Evolutionary conservation across 257 asterid species (phyloP).

Genomic region (Capsicum chinense): DNA sequence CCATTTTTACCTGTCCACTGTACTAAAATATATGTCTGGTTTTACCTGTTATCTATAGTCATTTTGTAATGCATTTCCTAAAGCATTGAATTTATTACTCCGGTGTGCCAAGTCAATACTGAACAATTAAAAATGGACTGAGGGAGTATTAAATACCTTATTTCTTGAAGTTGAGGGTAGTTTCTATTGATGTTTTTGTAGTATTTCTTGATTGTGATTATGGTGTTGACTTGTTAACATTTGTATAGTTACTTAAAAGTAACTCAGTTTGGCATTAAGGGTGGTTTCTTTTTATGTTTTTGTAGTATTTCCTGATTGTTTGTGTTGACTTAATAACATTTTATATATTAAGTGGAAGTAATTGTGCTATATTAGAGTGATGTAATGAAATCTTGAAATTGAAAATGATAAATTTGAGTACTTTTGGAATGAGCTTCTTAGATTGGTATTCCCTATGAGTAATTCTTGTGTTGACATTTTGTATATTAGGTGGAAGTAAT

Average conservation of each 20-base stretch:
- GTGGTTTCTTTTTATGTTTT: not conserved
- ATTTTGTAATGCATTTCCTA: too few relatives aligned
- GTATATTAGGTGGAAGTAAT: not conserved
- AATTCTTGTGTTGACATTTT: not conserved
- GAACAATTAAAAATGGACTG: too few relatives aligned
- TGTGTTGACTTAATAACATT: not conserved
- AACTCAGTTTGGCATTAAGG: not conserved
- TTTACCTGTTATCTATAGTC: too few relatives aligned
- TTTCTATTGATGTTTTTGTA: not conserved
- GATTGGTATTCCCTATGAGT: not conserved
- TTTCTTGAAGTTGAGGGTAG: not conserved
- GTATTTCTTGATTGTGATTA: conserved; percentile 8
- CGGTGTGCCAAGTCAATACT: too few relatives aligned
- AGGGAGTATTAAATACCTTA: not conserved
- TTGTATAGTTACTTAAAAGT: not conserved
- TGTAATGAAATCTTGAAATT: conserved; percentile 22
- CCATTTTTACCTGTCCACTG: too few relatives aligned
- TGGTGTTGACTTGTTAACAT: not conserved
- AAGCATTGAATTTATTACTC: too few relatives aligned
- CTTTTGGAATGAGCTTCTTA: conserved; percentile 18
- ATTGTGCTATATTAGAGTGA: not conserved
- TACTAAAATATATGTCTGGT: too few relatives aligned
- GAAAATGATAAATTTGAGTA: not conserved
- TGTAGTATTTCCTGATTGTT: conserved; percentile 10
- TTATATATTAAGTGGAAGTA: not conserved